Evolutionary conservation across 75 land plant genomes (phyloP), one percentile per base, ranked within the genome.

Genomic region (Pinus tabuliformis): DNA sequence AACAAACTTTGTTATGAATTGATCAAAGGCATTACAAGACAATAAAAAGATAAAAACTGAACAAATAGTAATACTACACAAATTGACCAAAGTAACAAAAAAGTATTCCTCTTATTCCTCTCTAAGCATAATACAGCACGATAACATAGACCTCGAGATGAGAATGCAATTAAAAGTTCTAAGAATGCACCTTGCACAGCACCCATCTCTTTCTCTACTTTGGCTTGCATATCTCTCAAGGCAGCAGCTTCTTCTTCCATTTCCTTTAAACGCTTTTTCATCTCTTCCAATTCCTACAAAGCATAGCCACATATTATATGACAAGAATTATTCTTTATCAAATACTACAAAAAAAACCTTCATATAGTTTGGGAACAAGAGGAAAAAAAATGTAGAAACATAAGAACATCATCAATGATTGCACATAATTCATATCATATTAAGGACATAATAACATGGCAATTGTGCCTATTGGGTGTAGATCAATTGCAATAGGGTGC

Each of bases 241-340:
- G 92, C 92, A 39, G 85, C 82, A 13, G 91, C 92, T 82, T 92
- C 95, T 78, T 92, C 93, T 73, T 90, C 92, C 56, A 92, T 92
- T 80, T 91, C 95, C 83, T 92, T 92, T 59, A 92, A 79, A 58
- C 95, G 73, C 77, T 80, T 88, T 81, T 91, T 92, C 95, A 92
- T 91, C 56, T 92, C 91, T 73, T 88, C 89, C 68, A 92, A 73
- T 26, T 91, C 88, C 94, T 91, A n/a, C 18, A 68, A 3, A 42
- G 13, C 11, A 68, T 12, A 42, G 52, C 42, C 42, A 3, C 42
- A 7, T 11, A 20, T n/a, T 68, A 2, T 68, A 68, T 68, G 22
- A 68, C 49, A 68, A n/a, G 14, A 68, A 7, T n/a, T 68, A 37
- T 68, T 66, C 6, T n/a, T n/a, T 68, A 42, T 18, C 20, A 20